A percentile compares a stretch with the other conserved stretches of the same genome.
These are phyloP conservation scores for Rhexocercosporidium sp. DNA, from an alignment of 2,329 filamentous ascomycete genomes.

Conservation along the genomic window DNA sequence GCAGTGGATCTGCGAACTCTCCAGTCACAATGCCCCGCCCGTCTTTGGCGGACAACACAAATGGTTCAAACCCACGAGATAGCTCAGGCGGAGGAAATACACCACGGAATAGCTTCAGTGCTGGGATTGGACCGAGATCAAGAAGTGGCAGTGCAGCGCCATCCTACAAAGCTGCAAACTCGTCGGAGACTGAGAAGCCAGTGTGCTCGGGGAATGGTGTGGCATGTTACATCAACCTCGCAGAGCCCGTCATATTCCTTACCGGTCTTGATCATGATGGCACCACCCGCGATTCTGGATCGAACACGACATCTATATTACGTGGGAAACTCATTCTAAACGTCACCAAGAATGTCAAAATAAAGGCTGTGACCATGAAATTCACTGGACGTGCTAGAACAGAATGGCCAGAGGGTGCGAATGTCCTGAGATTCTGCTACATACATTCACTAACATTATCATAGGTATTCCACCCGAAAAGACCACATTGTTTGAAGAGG, in stretches of 20 bases:
- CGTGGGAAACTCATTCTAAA: slow-evolving; percentile 82
- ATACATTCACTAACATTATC: neutral
- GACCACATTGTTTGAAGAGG: slow-evolving; percentile 80
- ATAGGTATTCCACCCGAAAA: slow-evolving; percentile 84
- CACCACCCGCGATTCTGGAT: slow-evolving; percentile 34
- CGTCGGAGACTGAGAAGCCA: slow-evolving; percentile 61
- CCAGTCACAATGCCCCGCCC: slow-evolving; percentile 31
- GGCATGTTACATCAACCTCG: slow-evolving; percentile 73
- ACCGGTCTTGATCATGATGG: slow-evolving; percentile 72
- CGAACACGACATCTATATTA: slow-evolving; percentile 71
- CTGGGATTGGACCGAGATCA: neutral
- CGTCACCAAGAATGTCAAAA: slow-evolving; percentile 87
- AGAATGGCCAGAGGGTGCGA: slow-evolving; percentile 91
- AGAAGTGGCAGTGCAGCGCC: slow-evolving; percentile 9
- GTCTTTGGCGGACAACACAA: slow-evolving; percentile 21
- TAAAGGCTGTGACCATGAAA: slow-evolving; percentile 88
- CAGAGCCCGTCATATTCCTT: slow-evolving; percentile 81
- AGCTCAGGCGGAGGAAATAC: slow-evolving; percentile 6
- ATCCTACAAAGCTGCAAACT: slow-evolving; percentile 5
- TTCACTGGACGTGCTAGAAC: slow-evolving; percentile 86
- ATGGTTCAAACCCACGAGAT: slow-evolving; percentile 10
- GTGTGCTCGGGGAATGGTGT: slow-evolving; percentile 80
- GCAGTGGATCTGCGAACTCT: slow-evolving; percentile 13
- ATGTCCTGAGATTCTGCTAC: neutral
- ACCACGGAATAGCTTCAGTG: slow-evolving; percentile 6